These are phyloP conservation scores for Hyaloscypha bicolor DNA, from an alignment of 495 filamentous ascomycete genomes.

Conservation along the genomic window DNA sequence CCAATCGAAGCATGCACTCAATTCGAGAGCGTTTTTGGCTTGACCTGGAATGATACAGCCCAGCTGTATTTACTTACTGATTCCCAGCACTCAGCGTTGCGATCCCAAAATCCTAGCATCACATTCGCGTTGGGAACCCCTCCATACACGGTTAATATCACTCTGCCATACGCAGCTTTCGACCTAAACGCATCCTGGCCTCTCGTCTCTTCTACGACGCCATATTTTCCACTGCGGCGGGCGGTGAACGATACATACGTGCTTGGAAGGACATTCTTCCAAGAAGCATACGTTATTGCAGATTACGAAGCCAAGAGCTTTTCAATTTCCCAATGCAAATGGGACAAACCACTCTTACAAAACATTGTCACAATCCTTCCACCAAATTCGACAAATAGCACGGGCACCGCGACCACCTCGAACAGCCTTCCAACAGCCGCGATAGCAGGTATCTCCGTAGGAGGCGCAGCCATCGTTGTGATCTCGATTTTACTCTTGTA, in stretches of 20 bases:
- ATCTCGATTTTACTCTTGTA: background rate
- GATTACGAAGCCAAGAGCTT: slow-evolving; percentile 27
- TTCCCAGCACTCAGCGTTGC: slow-evolving; percentile 41
- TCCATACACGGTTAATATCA: slow-evolving; percentile 47
- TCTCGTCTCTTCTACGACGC: background rate
- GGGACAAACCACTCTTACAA: slow-evolving; percentile 7
- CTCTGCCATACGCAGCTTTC: slow-evolving; percentile 56
- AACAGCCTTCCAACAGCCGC: background rate
- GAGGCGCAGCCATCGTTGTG: background rate
- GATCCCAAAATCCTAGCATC: slow-evolving; percentile 49
- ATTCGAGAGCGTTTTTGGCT: slow-evolving; percentile 54
- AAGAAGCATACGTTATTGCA: slow-evolving; percentile 47
- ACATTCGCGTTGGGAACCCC: slow-evolving; percentile 51
- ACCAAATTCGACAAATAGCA: background rate
- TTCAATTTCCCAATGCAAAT: slow-evolving; percentile 23
- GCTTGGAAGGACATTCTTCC: slow-evolving; percentile 57
- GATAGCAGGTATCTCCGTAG: background rate
- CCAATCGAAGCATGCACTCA: slow-evolving; percentile 50
- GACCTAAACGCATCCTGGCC: slow-evolving; percentile 43
- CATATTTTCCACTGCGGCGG: slow-evolving; percentile 56
- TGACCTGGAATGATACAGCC: slow-evolving; percentile 46
- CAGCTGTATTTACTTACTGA: slow-evolving; percentile 54
- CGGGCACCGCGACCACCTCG: background rate
- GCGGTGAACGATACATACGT: slow-evolving; percentile 51
- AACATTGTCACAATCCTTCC: slow-evolving; percentile 17